Percentiles rank a stretch among this genome's conserved stretches.
Evolutionary conservation across 2,329 filamentous ascomycete genomes (phyloP).

Genomic region (Harringtonia aguacate): DNA sequence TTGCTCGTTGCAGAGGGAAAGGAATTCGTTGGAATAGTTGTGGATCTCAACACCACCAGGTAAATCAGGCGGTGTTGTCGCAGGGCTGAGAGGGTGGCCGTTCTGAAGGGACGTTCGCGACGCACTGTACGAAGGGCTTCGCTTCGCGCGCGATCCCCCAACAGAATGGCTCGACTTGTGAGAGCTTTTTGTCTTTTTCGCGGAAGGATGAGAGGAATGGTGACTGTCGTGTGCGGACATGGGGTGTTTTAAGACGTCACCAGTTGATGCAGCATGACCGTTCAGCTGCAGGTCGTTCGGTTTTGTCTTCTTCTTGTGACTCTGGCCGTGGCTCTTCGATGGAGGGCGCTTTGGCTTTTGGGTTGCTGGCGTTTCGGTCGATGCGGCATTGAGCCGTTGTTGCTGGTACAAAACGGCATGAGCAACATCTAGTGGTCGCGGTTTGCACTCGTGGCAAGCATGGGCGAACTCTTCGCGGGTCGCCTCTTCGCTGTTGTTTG

Average conservation of each 20-base stretch:
- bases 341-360: conserved; percentile 65
- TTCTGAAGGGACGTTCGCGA: conserved; percentile 33
- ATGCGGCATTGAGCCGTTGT: conserved; percentile 37
- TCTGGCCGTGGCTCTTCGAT: conserved; percentile 54
- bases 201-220: conserved; percentile 33
- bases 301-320: conserved; percentile 77
- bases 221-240: conserved; percentile 10
- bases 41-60: conserved; percentile 53
- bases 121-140: conserved; percentile 55
- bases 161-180: conserved; percentile 72
- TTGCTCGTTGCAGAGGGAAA: conserved; percentile 59
- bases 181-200: conserved; percentile 72
- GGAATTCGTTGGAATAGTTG: conserved; percentile 65
- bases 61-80: conserved; percentile 59
- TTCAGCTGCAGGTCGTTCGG: conserved; percentile 58
- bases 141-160: conserved; percentile 55
- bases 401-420: conserved; percentile 65
- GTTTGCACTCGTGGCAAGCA: conserved; percentile 81
- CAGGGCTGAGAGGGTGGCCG: conserved; percentile 59
- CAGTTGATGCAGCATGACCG: conserved; percentile 47
- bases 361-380: conserved; percentile 43
- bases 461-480: conserved; percentile 65
- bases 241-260: conserved; percentile 40
- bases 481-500: conserved; percentile 58
- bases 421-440: conserved; percentile 61